Percentiles rank a stretch among this genome's conserved stretches.
Evolutionary conservation across 495 filamentous ascomycete genomes (phyloP).

Genomic region (Penicillium waksmanii): DNA sequence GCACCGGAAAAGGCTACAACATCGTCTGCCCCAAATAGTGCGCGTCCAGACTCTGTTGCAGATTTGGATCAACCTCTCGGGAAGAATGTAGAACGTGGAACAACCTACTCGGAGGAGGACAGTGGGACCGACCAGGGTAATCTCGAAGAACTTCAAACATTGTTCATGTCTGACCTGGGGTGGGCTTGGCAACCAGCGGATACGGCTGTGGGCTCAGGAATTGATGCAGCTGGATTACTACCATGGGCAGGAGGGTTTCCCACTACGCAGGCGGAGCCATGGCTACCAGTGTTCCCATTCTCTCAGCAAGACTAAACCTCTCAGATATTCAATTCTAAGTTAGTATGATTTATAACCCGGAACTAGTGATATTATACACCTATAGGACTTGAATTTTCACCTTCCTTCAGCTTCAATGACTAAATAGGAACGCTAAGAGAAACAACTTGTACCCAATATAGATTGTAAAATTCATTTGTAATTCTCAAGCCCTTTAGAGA

Average conservation of each 20-base stretch:
- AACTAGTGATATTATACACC: too few species aligned
- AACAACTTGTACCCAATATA: too few species aligned
- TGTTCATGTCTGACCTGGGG: slow-evolving; percentile 40
- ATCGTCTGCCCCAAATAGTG: slow-evolving; percentile 26
- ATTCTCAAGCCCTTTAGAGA: too few species aligned
- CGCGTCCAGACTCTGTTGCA: slow-evolving; percentile 7
- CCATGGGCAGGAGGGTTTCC: slow-evolving; percentile 37
- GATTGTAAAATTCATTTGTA: too few species aligned
- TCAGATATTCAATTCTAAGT: neutral
- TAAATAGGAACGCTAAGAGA: too few species aligned
- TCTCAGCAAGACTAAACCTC: slow-evolving; percentile 20
- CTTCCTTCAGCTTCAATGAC: too few species aligned
- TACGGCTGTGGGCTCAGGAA: slow-evolving; percentile 34
- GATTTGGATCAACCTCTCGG: slow-evolving; percentile 8
- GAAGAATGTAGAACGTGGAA: neutral
- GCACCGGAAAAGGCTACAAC: slow-evolving; percentile 31
- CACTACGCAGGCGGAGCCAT: slow-evolving; percentile 26
- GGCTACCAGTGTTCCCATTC: slow-evolving; percentile 37
- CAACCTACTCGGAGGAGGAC: neutral
- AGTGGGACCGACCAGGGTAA: slow-evolving; percentile 20
- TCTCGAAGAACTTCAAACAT: slow-evolving; percentile 31
- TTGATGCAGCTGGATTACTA: slow-evolving; percentile 29
- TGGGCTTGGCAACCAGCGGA: slow-evolving; percentile 42
- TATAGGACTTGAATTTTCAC: too few species aligned
- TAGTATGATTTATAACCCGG: too few species aligned